These are phyloP conservation scores for Lichtheimia hyalospora DNA, from an alignment of 371 early-diverging fungal genomes.

Conservation along the genomic window DNA sequence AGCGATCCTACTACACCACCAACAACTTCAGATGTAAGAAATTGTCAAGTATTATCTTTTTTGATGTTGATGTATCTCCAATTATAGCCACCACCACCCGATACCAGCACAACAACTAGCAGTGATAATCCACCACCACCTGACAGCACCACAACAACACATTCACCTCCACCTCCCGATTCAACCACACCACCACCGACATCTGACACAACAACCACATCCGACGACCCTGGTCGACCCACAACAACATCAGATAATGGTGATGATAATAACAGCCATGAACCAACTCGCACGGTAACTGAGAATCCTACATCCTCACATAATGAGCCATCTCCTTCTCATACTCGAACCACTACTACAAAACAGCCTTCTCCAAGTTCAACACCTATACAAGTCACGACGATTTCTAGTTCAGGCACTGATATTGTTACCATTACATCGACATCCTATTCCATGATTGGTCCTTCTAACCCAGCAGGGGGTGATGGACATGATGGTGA, in stretches of 20 bases:
- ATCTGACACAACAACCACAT: neutral
- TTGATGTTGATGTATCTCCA: too few relatives aligned
- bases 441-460: slow-evolving; percentile 5
- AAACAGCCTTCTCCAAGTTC: neutral
- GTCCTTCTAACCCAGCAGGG: neutral
- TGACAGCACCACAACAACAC: too few relatives aligned
- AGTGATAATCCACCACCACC: too few relatives aligned
- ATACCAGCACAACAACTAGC: too few relatives aligned
- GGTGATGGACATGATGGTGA: neutral
- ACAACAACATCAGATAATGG: neutral
- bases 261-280: neutral
- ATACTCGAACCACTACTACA: neutral
- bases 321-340: neutral
- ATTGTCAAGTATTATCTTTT: too few relatives aligned
- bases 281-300: neutral
- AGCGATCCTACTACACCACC: neutral
- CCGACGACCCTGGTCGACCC: neutral
- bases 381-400: slow-evolving; percentile 3
- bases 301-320: neutral
- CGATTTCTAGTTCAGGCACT: slow-evolving; percentile 1
- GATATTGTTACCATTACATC: slow-evolving; percentile 11
- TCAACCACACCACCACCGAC: slow-evolving; percentile 3
- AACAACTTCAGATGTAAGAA: too few relatives aligned
- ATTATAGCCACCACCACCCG: too few relatives aligned
- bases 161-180: neutral